Evolutionary conservation across 176 grass and related monocot genomes (phyloP), one percentile per base, ranked within the genome.

Genomic region (Saccharum spontaneum): DNA sequence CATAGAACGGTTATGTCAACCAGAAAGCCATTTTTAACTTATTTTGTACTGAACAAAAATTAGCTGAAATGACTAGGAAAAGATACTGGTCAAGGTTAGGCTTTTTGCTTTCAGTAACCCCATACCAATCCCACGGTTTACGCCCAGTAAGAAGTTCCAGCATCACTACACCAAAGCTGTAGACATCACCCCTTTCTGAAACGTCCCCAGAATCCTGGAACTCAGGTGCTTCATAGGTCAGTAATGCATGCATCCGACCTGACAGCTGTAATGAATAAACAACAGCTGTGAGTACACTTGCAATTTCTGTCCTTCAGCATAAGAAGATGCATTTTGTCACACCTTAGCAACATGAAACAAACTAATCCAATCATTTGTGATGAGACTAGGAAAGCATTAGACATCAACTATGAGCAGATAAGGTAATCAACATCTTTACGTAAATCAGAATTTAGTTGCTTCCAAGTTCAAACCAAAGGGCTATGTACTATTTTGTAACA

Each of bases 101-200:
- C n/a, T 1, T 65, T 73, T 65, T 73, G 33, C 11, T 67, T 73
- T 4, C 6, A 86, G 76, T 38, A 84, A 76, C 2, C 13, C 69
- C 87, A 85, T 92, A 92, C 97, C 88, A 83, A 8, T 99, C 92
- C 81, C 91, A 94, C 3, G 97, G 97, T 88, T 94, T 94, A 66
- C 94, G 92, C 63, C 97, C 97, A 7, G 94, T 97, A 48, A 99
- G 94, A 90, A 99, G 90, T 87, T 99, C 97, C 68, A 99, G 83
- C 97, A 99, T 99, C 70, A 99, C 90, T 78, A 99, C 94, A 59
- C 97, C 97, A 90, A 99, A 99, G 80, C 92, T 94, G 45, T 99
- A 99, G 54, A 99, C 90, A 67, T 99, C 97, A 73, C 97, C 83
- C 26, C 83, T 80, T 55, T 94, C 94, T 33, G 88, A 85, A 91